phyloP scores from a whole-genome alignment of 805 yeast species.

The Metschnikowia anglica region DNA sequence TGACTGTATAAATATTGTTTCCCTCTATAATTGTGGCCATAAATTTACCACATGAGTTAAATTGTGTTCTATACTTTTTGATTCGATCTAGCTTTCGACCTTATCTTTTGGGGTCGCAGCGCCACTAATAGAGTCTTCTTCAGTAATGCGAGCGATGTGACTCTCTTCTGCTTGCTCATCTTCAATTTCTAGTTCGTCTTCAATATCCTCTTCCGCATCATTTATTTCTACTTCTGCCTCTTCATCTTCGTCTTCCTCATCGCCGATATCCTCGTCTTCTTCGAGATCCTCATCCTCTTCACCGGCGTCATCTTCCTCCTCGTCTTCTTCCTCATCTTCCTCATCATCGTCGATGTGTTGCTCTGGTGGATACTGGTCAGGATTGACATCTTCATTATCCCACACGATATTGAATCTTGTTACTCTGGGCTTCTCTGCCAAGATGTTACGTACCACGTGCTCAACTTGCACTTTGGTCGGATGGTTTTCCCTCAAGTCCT shows the following conservation, averaged over 20 bases:
- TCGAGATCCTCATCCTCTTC: constrained; percentile 14
- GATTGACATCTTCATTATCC: constrained; percentile 71
- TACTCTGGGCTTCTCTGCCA: constrained; percentile 97
- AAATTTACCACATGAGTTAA: no score
- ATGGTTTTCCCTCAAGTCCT: constrained; percentile 89
- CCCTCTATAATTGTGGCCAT: no score
- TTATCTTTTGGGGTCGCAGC: constrained; percentile 22
- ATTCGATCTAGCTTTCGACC: constrained; percentile 2
- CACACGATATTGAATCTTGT: constrained; percentile 96
- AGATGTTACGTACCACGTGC: constrained; percentile 87
- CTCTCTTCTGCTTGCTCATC: constrained; percentile 10
- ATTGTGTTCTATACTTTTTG: no score
- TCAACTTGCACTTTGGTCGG: constrained; percentile 92
- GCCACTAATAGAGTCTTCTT: constrained; percentile 17
- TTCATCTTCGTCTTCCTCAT: constrained; percentile 4
- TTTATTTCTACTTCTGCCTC: constrained; percentile 15
- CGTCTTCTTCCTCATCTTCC: constrained; percentile 32
- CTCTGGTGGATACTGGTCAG: constrained; percentile 76
- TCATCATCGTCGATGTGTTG: constrained; percentile 53
- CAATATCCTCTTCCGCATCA: constrained; percentile 14
- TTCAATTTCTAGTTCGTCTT: constrained; percentile 13
- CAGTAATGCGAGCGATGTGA: constrained; percentile 2
- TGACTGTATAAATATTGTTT: no score
- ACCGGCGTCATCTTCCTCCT: constrained; percentile 26
- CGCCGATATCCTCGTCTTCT: constrained; percentile 15